A percentile compares a stretch with the other conserved stretches of the same genome.
phyloP scores from a whole-genome alignment of 2,329 filamentous ascomycete species.

The Claviceps paspali region DNA sequence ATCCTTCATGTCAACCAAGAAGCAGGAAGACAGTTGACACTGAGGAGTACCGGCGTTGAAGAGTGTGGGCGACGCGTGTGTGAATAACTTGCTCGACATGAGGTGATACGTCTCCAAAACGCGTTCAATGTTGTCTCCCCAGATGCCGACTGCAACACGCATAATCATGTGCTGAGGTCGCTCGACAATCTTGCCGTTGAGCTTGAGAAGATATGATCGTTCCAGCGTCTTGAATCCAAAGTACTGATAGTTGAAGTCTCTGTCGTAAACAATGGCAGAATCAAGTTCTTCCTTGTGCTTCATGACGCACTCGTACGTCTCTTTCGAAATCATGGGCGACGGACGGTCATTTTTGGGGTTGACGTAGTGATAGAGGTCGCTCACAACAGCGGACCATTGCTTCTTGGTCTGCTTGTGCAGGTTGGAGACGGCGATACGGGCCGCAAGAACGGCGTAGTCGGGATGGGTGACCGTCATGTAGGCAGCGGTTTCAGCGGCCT shows the following conservation, averaged over 20 bases:
- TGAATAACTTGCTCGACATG: constrained; percentile 98
- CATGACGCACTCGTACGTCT: constrained; percentile 87
- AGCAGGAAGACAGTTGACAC: constrained; percentile 91
- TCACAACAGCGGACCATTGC: constrained; percentile 92
- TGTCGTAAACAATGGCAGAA: constrained; percentile 97
- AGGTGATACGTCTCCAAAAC: constrained; percentile 96
- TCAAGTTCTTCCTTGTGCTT: constrained; percentile 93
- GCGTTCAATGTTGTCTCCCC: constrained; percentile 86
- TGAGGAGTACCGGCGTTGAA: constrained; percentile 97
- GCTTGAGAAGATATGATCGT: constrained; percentile 89
- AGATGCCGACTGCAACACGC: constrained; percentile 95
- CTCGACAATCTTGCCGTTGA: constrained; percentile 92
- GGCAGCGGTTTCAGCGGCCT: constrained; percentile 96
- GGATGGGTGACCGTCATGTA: constrained; percentile 99
- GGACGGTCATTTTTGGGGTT: constrained; percentile 77
- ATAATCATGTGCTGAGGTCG: constrained; percentile 99
- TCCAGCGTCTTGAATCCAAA: constrained; percentile 99
- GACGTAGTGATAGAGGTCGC: constrained; percentile 86
- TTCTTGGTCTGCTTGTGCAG: constrained; percentile 99
- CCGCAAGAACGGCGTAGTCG: constrained; percentile 95
- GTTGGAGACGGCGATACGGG: constrained; percentile 97
- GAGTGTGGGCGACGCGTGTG: constrained; percentile 90
- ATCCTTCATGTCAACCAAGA: constrained; percentile 98
- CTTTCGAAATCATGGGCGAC: constrained; percentile 89
- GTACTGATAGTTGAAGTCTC: constrained; percentile 99